Percentiles rank a stretch among this genome's conserved stretches.
These are phyloP conservation scores for Holtermannia corniformis DNA, from an alignment of 768 basidiomycete genomes.

Conservation along the genomic window DNA sequence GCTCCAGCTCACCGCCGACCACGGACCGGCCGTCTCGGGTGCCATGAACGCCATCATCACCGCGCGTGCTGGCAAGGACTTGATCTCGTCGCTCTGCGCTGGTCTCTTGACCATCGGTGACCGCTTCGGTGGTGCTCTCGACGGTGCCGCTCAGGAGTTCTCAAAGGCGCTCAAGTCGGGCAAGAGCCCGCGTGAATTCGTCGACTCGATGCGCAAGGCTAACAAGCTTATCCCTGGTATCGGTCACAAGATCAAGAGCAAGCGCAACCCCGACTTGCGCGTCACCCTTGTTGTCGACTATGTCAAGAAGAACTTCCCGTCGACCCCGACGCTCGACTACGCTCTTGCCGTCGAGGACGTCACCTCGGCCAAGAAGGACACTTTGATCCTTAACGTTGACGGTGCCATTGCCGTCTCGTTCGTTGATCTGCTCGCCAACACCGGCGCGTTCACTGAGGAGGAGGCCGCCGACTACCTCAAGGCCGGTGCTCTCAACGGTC, in stretches of 20 bases:
- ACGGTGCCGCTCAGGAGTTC: constrained; percentile 96
- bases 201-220: constrained; percentile 81
- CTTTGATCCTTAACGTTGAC: constrained; percentile 93
- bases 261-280: constrained; percentile 44
- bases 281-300: constrained; percentile 67
- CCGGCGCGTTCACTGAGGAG: constrained; percentile 86
- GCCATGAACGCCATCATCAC: constrained; percentile 99
- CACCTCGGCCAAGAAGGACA: constrained; percentile 95
- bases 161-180: constrained; percentile 81
- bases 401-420: constrained; percentile 87
- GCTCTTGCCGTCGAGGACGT: constrained; percentile 96
- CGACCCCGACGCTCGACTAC: constrained; percentile 83
- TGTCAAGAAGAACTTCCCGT: constrained; percentile 90
- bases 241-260: constrained; percentile 97
- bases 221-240: constrained; percentile 98
- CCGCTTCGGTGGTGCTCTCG: constrained; percentile 96
- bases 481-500: constrained; percentile 62
- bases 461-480: constrained; percentile 98
- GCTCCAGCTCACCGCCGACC: constrained; percentile 96
- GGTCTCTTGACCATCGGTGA: constrained; percentile 96
- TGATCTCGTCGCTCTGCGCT: constrained; percentile 90
- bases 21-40: constrained; percentile 94
- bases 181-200: constrained; percentile 94
- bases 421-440: constrained; percentile 84
- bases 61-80: constrained; percentile 96